Conservation (phyloP, 495 filamentous ascomycete genomes). For the Xylaria flabelliformis region DNA sequence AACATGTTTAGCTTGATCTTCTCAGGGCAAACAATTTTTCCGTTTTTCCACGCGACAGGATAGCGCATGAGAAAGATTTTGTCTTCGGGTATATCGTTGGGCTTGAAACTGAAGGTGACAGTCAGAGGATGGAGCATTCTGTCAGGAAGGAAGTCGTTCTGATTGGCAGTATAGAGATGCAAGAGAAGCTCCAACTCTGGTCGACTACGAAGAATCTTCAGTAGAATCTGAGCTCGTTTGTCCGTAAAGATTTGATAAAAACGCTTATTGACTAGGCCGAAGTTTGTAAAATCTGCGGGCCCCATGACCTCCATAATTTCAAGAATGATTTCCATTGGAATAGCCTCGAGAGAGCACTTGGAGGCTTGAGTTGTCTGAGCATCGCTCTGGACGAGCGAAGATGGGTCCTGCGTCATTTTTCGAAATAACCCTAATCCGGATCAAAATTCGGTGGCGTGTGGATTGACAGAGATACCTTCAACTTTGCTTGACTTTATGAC, state of each 20-base stretch:
- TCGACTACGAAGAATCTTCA: conserved; percentile 32
- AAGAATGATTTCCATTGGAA: conserved; percentile 43
- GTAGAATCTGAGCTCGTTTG: conserved; percentile 37
- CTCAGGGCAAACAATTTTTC: conserved; percentile 21
- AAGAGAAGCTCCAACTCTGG: conserved; percentile 34
- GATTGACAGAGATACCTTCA: background rate
- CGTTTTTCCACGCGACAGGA: conserved; percentile 17
- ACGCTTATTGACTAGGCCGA: conserved; percentile 33
- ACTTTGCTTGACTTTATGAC: background rate
- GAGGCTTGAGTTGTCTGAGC: background rate
- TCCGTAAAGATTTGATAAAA: conserved; percentile 33
- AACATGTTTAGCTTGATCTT: conserved; percentile 20
- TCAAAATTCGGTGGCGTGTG: background rate
- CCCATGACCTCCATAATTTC: conserved; percentile 43
- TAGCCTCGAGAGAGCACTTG: background rate
- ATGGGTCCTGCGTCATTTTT: conserved; percentile 5
- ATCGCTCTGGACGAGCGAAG: background rate
- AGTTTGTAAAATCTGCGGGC: conserved; percentile 33
- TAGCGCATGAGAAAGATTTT: conserved; percentile 29
- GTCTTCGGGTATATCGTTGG: conserved; percentile 1
- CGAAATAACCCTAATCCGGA: background rate
- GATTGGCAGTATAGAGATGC: conserved; percentile 24
- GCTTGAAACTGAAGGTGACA: conserved; percentile 17
- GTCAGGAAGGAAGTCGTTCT: conserved; percentile 15
- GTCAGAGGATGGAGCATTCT: conserved; percentile 30